Evolutionary conservation across 306 rosid genomes (phyloP).

Genomic region (Astragalus membranaceus): DNA sequence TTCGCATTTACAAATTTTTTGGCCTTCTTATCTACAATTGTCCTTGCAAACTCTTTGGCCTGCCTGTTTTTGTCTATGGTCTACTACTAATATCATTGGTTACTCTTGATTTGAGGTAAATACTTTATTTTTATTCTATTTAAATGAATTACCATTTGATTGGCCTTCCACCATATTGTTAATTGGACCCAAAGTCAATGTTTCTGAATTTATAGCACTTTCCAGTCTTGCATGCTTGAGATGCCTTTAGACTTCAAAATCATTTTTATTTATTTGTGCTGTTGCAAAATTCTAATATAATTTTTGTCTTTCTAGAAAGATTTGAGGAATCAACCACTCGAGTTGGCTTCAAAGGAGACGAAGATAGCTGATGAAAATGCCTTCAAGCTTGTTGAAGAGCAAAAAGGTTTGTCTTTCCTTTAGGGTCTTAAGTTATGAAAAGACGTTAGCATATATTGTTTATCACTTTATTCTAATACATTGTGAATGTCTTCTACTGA

Average conservation of each 20-base stretch:
- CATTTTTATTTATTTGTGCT: neutral
- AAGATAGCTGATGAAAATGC: constrained; percentile 76
- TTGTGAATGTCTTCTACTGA: constrained; percentile 10
- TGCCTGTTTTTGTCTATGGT: neutral
- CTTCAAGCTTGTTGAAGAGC: constrained; percentile 75
- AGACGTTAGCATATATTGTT: neutral
- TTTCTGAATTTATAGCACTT: neutral
- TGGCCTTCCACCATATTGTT: neutral
- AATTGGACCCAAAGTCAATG: neutral
- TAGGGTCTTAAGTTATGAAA: constrained; percentile 4
- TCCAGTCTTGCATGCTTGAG: neutral
- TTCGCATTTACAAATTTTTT: too few relatives aligned
- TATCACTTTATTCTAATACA: neutral
- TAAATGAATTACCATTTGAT: neutral
- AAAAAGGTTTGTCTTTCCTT: constrained; percentile 51
- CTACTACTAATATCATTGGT: neutral
- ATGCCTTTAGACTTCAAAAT: too few relatives aligned
- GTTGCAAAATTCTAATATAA: constrained; percentile 17
- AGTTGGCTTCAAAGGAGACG: constrained; percentile 78
- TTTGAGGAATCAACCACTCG: constrained; percentile 66
- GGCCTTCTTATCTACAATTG: neutral
- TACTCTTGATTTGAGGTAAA: neutral
- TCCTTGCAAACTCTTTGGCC: neutral
- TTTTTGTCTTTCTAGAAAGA: constrained; percentile 53
- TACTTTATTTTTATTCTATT: neutral